Conservation (phyloP, 2,329 filamentous ascomycete genomes). For the Aureobasidium pullulans region DNA sequence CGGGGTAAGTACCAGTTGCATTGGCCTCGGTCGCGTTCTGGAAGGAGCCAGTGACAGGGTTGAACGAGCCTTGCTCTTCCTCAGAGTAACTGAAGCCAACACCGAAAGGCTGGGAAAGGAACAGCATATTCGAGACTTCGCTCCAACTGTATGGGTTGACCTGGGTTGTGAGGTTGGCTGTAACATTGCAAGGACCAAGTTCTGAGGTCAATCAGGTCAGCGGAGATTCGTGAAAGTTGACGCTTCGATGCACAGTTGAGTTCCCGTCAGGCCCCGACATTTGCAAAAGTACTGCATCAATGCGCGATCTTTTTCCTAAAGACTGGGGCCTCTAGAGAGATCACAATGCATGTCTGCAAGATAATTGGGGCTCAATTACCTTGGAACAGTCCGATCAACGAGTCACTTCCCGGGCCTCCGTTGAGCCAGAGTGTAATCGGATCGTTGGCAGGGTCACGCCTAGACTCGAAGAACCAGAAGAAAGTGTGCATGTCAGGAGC, state of each 20-base stretch:
- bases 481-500: slow-evolving; percentile 37
- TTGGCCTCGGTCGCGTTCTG: slow-evolving; percentile 37
- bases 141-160: slow-evolving; percentile 55
- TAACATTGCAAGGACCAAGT: slow-evolving; percentile 38
- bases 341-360: not conserved
- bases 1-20: slow-evolving; percentile 41
- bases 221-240: no score
- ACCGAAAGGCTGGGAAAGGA: slow-evolving; percentile 55
- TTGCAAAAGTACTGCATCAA: no score
- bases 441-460: slow-evolving; percentile 48
- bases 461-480: slow-evolving; percentile 58
- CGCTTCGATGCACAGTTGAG: no score
- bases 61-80: slow-evolving; percentile 33
- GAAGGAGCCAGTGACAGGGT: slow-evolving; percentile 38
- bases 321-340: not conserved
- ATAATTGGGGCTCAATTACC: slow-evolving; percentile 18
- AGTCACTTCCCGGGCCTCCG: slow-evolving; percentile 50
- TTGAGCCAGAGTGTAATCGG: slow-evolving; percentile 55
- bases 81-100: slow-evolving; percentile 47
- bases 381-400: slow-evolving; percentile 50
- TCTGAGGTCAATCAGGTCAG: slow-evolving; percentile 26
- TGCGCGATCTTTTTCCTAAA: no score
- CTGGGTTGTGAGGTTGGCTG: slow-evolving; percentile 26
- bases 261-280: no score
- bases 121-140: slow-evolving; percentile 53